Percentiles rank a stretch among this genome's conserved stretches.
These are phyloP conservation scores for Colletotrichum liriopes DNA, from an alignment of 2,329 filamentous ascomycete genomes.

Conservation along the genomic window DNA sequence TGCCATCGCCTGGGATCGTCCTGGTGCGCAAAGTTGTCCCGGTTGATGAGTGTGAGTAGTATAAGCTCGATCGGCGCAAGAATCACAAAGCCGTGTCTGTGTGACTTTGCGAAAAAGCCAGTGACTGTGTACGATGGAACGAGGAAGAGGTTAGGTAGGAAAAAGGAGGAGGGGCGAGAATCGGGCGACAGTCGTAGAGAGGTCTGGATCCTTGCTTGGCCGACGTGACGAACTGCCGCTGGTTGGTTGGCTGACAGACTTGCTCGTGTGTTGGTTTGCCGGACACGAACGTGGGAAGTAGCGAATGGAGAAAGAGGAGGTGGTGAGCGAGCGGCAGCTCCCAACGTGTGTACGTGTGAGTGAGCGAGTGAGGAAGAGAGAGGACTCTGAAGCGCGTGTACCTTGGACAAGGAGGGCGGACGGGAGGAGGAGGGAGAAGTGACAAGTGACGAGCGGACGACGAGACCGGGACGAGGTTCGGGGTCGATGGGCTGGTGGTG, in stretches of 20 bases:
- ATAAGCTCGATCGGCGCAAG: not conserved
- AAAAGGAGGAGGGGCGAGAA: constrained; percentile 8
- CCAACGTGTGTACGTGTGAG: too few relatives aligned
- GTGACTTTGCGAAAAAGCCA: not conserved
- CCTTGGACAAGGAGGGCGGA: not conserved
- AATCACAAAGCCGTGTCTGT: not conserved
- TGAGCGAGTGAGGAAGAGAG: not conserved
- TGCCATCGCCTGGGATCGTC: constrained; percentile 35
- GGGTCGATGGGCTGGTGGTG: not conserved
- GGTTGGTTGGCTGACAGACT: constrained; percentile 19
- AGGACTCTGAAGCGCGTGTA: not conserved
- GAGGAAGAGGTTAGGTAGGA: not conserved
- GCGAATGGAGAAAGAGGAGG: constrained; percentile 18
- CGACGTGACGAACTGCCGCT: constrained; percentile 19
- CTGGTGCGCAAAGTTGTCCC: not conserved
- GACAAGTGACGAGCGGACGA: constrained; percentile 9
- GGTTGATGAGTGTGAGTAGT: not conserved
- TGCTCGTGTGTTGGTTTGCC: constrained; percentile 27
- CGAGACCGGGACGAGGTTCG: not conserved
- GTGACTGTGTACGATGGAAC: not conserved
- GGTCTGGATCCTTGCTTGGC: constrained; percentile 20
- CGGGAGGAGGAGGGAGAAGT: not conserved
- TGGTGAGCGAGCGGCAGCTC: constrained; percentile 5
- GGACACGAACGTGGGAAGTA: constrained; percentile 6
- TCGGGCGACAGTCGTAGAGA: constrained; percentile 13